Percentiles rank a stretch among this genome's conserved stretches.
phyloP scores from a whole-genome alignment of 2,329 filamentous ascomycete species.

The Botrytis fragariae region DNA sequence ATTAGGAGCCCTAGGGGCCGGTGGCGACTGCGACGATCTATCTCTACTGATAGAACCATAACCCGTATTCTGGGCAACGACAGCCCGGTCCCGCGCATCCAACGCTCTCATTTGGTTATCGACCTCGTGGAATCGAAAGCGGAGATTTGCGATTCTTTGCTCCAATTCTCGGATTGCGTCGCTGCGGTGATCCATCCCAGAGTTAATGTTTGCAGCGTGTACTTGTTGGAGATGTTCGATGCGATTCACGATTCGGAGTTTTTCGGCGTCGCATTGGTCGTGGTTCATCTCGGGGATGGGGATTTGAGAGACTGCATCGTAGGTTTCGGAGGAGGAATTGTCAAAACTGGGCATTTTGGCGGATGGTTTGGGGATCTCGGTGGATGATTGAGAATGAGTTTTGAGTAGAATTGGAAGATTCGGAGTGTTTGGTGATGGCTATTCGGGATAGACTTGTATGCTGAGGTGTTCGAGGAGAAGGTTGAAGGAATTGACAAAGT shows the following conservation, averaged over 20 bases:
- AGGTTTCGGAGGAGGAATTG: no score
- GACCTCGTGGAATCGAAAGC: not conserved
- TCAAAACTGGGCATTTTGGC: not conserved
- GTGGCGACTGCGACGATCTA: not conserved
- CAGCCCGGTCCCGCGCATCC: not conserved
- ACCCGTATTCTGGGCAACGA: fast-evolving
- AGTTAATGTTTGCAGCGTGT: no score
- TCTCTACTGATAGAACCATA: not conserved
- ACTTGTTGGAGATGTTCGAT: no score
- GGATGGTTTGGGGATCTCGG: not conserved
- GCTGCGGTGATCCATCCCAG: no score
- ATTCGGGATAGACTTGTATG: not conserved
- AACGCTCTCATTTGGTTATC: fast-evolving
- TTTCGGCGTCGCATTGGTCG: no score
- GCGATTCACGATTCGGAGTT: no score
- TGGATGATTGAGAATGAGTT: not conserved
- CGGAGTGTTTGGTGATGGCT: fast-evolving
- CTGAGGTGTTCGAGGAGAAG: not conserved
- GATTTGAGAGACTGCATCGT: no score
- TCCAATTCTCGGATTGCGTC: no score
- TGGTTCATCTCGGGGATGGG: not conserved
- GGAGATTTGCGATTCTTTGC: no score
- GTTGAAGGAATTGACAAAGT: not conserved
- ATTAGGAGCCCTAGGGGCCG: not conserved
- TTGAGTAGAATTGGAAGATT: not conserved